phyloP scores from a whole-genome alignment of 1,284 basidiomycete genomes.

The Neonothopanus nambi region DNA sequence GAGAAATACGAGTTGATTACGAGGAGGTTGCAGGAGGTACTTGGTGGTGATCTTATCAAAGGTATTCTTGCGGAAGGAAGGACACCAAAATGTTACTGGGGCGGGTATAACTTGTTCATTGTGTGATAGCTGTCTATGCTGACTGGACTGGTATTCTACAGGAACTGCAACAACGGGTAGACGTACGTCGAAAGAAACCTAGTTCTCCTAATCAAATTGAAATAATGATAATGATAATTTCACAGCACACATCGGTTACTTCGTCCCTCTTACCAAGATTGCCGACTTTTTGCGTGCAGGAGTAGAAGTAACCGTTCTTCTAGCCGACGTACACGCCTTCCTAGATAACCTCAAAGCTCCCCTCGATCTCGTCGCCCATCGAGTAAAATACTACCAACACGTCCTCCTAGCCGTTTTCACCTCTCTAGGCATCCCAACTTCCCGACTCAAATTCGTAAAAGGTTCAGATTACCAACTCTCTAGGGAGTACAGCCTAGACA shows the following conservation, averaged over 20 bases:
- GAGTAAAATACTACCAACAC: constrained; percentile 90
- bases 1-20: constrained; percentile 87
- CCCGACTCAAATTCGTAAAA: constrained; percentile 82
- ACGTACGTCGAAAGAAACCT: constrained; percentile 75
- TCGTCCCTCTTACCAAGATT: constrained; percentile 94
- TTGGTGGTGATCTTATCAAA: constrained; percentile 85
- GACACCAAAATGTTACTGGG: constrained; percentile 87
- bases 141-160: constrained; percentile 33
- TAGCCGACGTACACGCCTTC: constrained; percentile 92
- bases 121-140: constrained; percentile 6
- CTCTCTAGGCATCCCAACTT: constrained; percentile 89
- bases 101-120: constrained; percentile 51
- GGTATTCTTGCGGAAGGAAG: constrained; percentile 79
- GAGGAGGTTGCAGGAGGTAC: constrained; percentile 83
- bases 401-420: constrained; percentile 83
- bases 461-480: constrained; percentile 94
- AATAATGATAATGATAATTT: constrained; percentile 10
- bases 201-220: too few relatives aligned
- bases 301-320: constrained; percentile 56
- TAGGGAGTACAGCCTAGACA: constrained; percentile 92
- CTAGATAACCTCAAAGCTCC: constrained; percentile 98
- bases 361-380: constrained; percentile 87
- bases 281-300: constrained; percentile 95
- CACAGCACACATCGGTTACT: constrained; percentile 95
- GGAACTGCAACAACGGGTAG: constrained; percentile 93